Base-by-base conservation (phyloP, 371 early-diverging fungal genomes). In the Rhizomucor pusillus region DNA sequence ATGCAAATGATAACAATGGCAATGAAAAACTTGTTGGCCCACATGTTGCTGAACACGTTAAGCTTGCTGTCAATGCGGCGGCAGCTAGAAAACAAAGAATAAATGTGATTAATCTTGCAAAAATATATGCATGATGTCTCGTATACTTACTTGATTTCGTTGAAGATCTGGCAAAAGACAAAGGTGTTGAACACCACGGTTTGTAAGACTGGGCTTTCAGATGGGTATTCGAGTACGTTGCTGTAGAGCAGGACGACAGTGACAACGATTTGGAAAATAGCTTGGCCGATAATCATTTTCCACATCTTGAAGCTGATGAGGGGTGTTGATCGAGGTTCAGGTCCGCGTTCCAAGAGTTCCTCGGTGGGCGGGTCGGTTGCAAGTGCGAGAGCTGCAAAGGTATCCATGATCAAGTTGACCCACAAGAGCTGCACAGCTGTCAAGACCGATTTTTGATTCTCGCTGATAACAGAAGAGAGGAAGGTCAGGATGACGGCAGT, bases 361-460 rank as follows among this genome's bases (percentile, higher is more conserved):
- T 57, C 39, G 1, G 81, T 82, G 13, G 90, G 90, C 6, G 80
- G 77, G 50, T 90, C 88, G 7, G 87, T 86, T 10, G 89, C 89
- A 12, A 90, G 70, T 10, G 85, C 87, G 16, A 90, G 63, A 20
- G 90, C 86, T 19, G 85, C 88, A 50, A 90, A 70, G 12, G 86
- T 86, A 65, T 90, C 88, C 87, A 89, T 89, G 54, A 88, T 86
- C 60, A 89, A 62, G 62, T 89, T 90, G 46, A 89, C 77, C 90
- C 90, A 90, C 25, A 90, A 68, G 19, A 90, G 68, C 52, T 88
- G 87, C 4, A 88, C 84, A 19, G 90, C 78, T 16, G 80, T 77
- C 50, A 89, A 67, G 25, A 84, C 80, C 0, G 80, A 70, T 43
- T 75, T 75, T 34, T 79, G 62, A 0, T 62, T 52, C 9, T 14